Base-by-base conservation (phyloP, 345 rosid genomes). In the Lepidium sativum region DNA sequence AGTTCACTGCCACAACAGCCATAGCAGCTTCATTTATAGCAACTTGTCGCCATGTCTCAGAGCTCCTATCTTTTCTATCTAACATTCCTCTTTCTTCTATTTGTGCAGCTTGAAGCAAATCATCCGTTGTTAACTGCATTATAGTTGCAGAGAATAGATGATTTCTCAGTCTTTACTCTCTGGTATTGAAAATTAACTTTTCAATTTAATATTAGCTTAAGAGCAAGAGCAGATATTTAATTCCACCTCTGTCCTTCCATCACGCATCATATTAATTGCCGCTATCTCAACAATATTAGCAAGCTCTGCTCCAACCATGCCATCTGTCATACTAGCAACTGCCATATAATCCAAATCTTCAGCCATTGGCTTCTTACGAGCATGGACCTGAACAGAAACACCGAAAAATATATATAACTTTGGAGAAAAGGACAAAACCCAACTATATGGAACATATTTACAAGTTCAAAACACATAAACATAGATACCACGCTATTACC, bases 271-370 rank as follows among this genome's bases (percentile, higher is more conserved):
- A 72, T 86, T 82, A 14, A 88, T 85, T 45, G 96, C 98, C 15
- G 96, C 95, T 68, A 91, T 85, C 76, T 91, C 98, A 40, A 91
- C 77, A 50, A 91, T 88, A 79, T 91, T 91, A 27, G 98, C 96
- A 63, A 91, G 86, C 82, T 91, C 98, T 12, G 98, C 98, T 75
- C 98, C 98, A 78, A 91, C 98, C 98, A 91, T 91, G 66, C 96
- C 96, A 69, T 88, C 95, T 20, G 95, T 86, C 84, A 86, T 82
- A 69, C 92, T 78, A 62, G 96, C 95, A 69, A 91, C 92, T 62
- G 96, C 96, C 91, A 82, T 67, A 60, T 88, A 86, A 82, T 88
- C 98, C 63, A 91, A 83, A 88, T 91, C 95, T 56, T 85, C 90
- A 41, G 96, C 95, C 92, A 91, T 86, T 18, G 98, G 90, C 79